Base-by-base conservation (phyloP, 2,329 filamentous ascomycete species). In the Hypocreales sp. region DNA sequence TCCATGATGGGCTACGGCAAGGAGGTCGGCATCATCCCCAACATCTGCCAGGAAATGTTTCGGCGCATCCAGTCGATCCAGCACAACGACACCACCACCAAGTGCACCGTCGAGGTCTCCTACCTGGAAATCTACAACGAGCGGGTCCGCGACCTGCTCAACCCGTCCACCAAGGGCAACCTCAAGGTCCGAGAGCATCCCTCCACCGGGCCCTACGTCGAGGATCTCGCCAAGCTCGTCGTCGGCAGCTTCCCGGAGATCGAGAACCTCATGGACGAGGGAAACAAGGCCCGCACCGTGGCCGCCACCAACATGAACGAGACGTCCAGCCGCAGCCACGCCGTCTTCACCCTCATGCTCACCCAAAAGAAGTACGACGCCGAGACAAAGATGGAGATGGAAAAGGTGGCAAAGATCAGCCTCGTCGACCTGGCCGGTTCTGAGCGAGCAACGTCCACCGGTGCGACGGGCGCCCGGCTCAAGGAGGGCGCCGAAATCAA, bases 231-330 rank as follows among this genome's bases (percentile, higher is more conserved):
- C 35, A 95, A 98, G 52, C 60, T 98, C 33, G 82, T 90, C 2
- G 90, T 98, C 22, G 73, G 83, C 40, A 87, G 83, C 33, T 95
- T 98, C 49, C 67, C 78, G 29, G 92, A 98, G 49, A 95, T 98
- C 39, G 90, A 98, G 46, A 77, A 94, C 47, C 60, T 98, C 43
- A 98, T 98, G 90, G 90, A 98, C 48, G 87, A 95, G 56, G 90
- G 90, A 45, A 98, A 98, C 63, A 98, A 98, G 57, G 90, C 90
- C 19, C 71, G 90, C 62, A 98, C 90, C 1, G 90, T 98, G 21
- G 90, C 90, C 4, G 90, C 90, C 7, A 98, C 90, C 21, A 98
- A 95, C 67, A 98, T 98, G 90, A 98, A 98, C 63, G 90, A 95
- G 55, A 98, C 92, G 0, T 94, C 84, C 33, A 93, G 84, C 68